Evolutionary conservation across 345 rosid genomes (phyloP).

Genomic region (Rhizophora mangle): DNA sequence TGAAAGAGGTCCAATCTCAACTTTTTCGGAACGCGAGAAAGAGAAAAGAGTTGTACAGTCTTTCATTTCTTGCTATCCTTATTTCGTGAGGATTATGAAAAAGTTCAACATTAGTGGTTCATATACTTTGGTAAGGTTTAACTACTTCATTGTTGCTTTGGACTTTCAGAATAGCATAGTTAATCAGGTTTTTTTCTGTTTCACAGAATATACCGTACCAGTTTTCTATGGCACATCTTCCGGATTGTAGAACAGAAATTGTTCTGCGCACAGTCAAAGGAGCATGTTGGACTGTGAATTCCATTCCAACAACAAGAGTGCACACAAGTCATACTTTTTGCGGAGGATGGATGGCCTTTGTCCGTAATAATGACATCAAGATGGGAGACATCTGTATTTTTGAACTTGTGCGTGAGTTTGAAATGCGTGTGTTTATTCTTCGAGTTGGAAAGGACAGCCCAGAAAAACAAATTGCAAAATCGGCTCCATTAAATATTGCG

Average conservation of each 20-base stretch:
- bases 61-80: constrained; percentile 51
- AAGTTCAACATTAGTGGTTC: constrained; percentile 61
- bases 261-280: constrained; percentile 55
- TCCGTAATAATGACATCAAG: constrained; percentile 49
- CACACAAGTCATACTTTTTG: constrained; percentile 68
- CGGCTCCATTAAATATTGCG: constrained; percentile 22
- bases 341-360: constrained; percentile 73
- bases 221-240: constrained; percentile 59
- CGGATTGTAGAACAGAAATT: constrained; percentile 51
- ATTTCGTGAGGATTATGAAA: constrained; percentile 63
- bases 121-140: constrained; percentile 53
- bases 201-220: constrained; percentile 59
- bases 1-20: constrained; percentile 23
- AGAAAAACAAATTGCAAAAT: constrained; percentile 26
- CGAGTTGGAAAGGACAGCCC: constrained; percentile 42
- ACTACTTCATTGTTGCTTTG: neutral
- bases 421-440: constrained; percentile 52
- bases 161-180: neutral
- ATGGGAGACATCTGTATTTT: constrained; percentile 57
- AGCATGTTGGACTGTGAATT: constrained; percentile 54
- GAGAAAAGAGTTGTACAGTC: constrained; percentile 57
- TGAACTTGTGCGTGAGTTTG: constrained; percentile 46
- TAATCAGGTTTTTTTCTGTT: constrained; percentile 3
- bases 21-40: constrained; percentile 44
- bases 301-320: constrained; percentile 66